Percentiles rank a stretch among this genome's conserved stretches.
Evolutionary conservation across 2,329 filamentous ascomycete genomes (phyloP).

Genomic region (Paracamarosporium sp.): DNA sequence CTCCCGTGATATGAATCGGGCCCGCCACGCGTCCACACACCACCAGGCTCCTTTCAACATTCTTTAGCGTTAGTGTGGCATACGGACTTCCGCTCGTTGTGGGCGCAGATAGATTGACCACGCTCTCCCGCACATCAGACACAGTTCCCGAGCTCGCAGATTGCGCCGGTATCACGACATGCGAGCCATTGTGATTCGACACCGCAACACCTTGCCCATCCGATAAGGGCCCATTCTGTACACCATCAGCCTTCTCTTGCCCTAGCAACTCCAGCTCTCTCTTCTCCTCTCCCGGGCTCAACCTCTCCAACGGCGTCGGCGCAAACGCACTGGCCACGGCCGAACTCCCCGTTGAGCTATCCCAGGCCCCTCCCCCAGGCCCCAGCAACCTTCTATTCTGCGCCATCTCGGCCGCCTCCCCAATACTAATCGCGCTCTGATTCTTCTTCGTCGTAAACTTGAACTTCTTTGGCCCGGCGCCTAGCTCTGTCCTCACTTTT

Average conservation of each 20-base stretch:
- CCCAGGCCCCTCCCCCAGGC: neutral
- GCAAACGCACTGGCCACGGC: constrained; percentile 51
- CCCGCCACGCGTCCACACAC: constrained; percentile 81
- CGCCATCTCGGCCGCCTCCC: constrained; percentile 63
- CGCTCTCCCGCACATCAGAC: constrained; percentile 71
- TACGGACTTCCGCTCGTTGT: constrained; percentile 60
- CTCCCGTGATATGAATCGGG: constrained; percentile 79
- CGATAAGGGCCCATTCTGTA: constrained; percentile 16
- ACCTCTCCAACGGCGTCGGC: constrained; percentile 46
- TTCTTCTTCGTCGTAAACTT: constrained; percentile 73
- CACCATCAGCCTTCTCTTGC: constrained; percentile 12
- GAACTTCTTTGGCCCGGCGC: constrained; percentile 81
- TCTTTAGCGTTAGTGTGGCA: constrained; percentile 72
- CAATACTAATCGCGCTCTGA: constrained; percentile 60
- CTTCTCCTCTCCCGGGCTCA: constrained; percentile 42
- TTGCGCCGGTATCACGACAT: constrained; percentile 78
- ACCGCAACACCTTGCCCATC: constrained; percentile 68
- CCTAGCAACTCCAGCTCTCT: constrained; percentile 27
- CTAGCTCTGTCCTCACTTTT: constrained; percentile 68
- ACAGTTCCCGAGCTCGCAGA: constrained; percentile 77
- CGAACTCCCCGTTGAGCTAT: constrained; percentile 27
- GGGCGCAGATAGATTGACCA: constrained; percentile 81
- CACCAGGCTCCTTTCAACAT: constrained; percentile 74
- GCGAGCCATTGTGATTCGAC: constrained; percentile 69
- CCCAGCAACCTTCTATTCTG: constrained; percentile 51